phyloP scores from a whole-genome alignment of 2,329 filamentous ascomycete genomes.

The Epichloe typhina region DNA sequence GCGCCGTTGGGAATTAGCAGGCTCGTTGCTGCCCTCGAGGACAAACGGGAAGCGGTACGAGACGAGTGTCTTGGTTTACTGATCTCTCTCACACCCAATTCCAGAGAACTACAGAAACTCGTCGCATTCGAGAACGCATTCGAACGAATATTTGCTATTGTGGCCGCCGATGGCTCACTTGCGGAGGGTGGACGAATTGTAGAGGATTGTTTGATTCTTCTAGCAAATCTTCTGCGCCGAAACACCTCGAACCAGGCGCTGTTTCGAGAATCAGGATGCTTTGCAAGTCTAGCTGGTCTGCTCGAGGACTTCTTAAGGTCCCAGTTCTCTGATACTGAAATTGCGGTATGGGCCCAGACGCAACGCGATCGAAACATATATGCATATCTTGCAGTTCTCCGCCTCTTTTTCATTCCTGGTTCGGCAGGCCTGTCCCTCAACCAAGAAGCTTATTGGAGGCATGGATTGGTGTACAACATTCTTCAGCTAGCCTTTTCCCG shows the following conservation, averaged over 20 bases:
- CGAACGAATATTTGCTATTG: constrained; percentile 70
- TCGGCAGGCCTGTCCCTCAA: constrained; percentile 70
- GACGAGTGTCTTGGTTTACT: constrained; percentile 81
- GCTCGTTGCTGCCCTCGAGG: constrained; percentile 72
- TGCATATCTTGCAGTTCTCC: constrained; percentile 73
- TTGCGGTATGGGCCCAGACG: constrained; percentile 61
- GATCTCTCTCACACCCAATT: constrained; percentile 75
- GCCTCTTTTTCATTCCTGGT: constrained; percentile 74
- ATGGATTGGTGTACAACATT: constrained; percentile 65
- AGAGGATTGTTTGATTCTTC: constrained; percentile 82
- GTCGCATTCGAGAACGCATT: constrained; percentile 94
- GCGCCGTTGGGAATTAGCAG: constrained; percentile 81
- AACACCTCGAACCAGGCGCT: constrained; percentile 89
- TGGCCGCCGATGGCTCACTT: constrained; percentile 69
- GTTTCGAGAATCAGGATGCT: constrained; percentile 81
- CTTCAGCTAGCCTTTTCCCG: constrained; percentile 72
- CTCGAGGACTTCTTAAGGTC: constrained; percentile 46
- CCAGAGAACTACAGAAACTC: constrained; percentile 81
- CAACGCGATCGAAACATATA: constrained; percentile 85
- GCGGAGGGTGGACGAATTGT: constrained; percentile 73
- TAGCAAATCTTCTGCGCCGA: constrained; percentile 76
- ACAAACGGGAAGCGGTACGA: constrained; percentile 72
- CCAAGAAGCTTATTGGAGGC: constrained; percentile 73
- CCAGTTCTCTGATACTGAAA: constrained; percentile 38
- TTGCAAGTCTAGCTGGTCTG: constrained; percentile 57